phyloP scores from a whole-genome alignment of 495 filamentous ascomycete species.

The Usnea hakonensis region DNA sequence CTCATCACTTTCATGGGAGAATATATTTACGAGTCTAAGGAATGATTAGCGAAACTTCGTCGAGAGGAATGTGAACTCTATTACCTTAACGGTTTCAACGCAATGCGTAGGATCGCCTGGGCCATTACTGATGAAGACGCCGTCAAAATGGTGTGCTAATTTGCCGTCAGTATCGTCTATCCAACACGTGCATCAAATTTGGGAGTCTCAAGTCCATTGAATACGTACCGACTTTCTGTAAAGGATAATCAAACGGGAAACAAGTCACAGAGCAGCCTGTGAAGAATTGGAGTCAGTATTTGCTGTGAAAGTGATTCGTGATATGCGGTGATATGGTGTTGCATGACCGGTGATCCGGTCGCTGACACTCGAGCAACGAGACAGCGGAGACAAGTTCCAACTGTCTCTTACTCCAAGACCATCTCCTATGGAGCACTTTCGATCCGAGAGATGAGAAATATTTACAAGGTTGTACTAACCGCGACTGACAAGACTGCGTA shows the following conservation, averaged over 20 bases:
- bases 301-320: too few species aligned
- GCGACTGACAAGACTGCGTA: slow-evolving; percentile 81
- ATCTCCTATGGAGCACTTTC: too few species aligned
- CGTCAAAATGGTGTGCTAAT: slow-evolving; percentile 56
- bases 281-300: slow-evolving; percentile 30
- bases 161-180: neutral
- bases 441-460: too few species aligned
- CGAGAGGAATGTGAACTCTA: slow-evolving; percentile 76
- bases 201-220: slow-evolving; percentile 54
- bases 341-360: too few species aligned
- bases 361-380: too few species aligned
- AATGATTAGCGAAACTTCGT: slow-evolving; percentile 88
- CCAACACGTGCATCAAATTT: too few species aligned
- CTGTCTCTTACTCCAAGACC: too few species aligned
- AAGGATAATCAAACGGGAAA: slow-evolving; percentile 92
- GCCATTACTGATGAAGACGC: slow-evolving; percentile 95
- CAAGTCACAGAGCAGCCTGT: slow-evolving; percentile 60
- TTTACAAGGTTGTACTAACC: slow-evolving; percentile 33
- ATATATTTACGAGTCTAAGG: slow-evolving; percentile 27
- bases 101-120: slow-evolving; percentile 97
- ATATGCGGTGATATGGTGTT: too few species aligned
- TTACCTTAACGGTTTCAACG: slow-evolving; percentile 85
- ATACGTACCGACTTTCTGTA: slow-evolving; percentile 68
- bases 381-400: too few species aligned
- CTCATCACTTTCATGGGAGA: neutral